A percentile compares a stretch with the other conserved stretches of the same genome.
These are phyloP conservation scores for Macrophomina tecta DNA, from an alignment of 2,329 filamentous ascomycete species.

Conservation along the genomic window DNA sequence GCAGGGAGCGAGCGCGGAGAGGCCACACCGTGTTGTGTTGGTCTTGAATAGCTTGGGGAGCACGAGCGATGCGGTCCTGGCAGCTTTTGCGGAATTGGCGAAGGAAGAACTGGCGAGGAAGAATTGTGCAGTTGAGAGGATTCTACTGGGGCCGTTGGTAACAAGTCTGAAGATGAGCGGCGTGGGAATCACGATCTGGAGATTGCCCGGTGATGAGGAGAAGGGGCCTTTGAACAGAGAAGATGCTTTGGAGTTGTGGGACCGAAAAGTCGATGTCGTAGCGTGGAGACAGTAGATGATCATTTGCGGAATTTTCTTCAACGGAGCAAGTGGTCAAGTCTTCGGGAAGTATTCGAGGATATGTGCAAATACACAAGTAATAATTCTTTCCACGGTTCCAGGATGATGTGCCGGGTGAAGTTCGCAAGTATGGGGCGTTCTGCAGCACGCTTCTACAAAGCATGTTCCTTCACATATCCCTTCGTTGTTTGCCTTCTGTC, in stretches of 20 bases:
- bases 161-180: slow-evolving; percentile 48
- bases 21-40: slow-evolving; percentile 35
- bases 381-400: not conserved
- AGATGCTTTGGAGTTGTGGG: slow-evolving; percentile 42
- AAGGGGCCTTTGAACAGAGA: slow-evolving; percentile 37
- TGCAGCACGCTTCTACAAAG: not conserved
- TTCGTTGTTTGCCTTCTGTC: no score
- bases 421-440: not conserved
- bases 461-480: not conserved
- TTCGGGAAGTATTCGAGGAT: no score
- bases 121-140: slow-evolving; percentile 40
- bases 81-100: slow-evolving; percentile 43
- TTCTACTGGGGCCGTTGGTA: slow-evolving; percentile 43
- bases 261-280: slow-evolving; percentile 42
- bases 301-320: not conserved
- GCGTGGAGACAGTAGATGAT: slow-evolving; percentile 42
- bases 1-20: slow-evolving; percentile 35
- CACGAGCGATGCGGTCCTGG: slow-evolving; percentile 44
- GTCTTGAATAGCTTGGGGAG: slow-evolving; percentile 45
- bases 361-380: not conserved
- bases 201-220: slow-evolving; percentile 35
- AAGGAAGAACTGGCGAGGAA: slow-evolving; percentile 37
- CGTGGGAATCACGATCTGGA: slow-evolving; percentile 46
- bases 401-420: not conserved
- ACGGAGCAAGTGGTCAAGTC: not conserved